Evolutionary conservation across 2,329 filamentous ascomycete species (phyloP).

Genomic region (Pyricularia grisea): DNA sequence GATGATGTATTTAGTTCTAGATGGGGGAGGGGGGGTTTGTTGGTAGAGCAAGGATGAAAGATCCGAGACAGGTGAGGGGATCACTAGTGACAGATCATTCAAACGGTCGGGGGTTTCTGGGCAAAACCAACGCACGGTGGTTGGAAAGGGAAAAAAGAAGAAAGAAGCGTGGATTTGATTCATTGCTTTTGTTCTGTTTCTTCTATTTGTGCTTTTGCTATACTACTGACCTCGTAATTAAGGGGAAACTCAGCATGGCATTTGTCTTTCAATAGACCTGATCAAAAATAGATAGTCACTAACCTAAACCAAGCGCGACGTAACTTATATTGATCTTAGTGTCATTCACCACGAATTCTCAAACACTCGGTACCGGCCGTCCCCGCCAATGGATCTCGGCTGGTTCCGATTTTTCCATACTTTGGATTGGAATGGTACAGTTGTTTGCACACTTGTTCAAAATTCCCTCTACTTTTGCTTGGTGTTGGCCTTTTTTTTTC

Average conservation of each 20-base stretch:
- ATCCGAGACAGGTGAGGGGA: neutral
- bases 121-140: neutral
- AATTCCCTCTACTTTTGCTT: no score
- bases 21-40: neutral
- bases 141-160: no score
- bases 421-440: no score
- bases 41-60: neutral
- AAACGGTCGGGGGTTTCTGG: neutral
- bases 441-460: no score
- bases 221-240: no score
- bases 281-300: neutral
- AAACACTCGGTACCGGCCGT: neutral
- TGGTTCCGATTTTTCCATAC: neutral
- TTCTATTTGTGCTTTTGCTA: no score
- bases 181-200: no score
- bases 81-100: neutral
- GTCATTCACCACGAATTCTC: neutral
- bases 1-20: neutral
- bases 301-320: neutral
- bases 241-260: neutral
- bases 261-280: neutral
- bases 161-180: no score
- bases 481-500: neutral
- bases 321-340: neutral
- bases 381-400: neutral